Evolutionary conservation across 208 protist species (phyloP).

Genomic region (Trypanosoma conorhini): DNA sequence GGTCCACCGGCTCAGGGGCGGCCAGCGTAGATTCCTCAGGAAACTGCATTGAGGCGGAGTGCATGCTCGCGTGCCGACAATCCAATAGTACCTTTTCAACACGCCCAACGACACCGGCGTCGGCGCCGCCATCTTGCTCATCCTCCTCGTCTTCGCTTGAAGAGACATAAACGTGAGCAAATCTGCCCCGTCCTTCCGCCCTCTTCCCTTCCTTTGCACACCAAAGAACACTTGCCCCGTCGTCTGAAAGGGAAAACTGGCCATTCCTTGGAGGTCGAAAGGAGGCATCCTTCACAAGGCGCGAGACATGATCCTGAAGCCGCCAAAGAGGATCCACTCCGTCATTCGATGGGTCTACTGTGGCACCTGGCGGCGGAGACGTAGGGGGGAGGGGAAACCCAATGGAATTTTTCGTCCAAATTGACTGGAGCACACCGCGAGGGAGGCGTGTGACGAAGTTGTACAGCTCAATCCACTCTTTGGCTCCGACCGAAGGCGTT

Average conservation of each 20-base stretch:
- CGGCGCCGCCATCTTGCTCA: not conserved
- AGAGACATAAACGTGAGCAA: conserved; percentile 4
- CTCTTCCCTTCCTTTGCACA: not conserved
- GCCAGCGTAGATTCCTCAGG: conserved; percentile 2
- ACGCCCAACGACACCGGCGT: conserved; percentile 3
- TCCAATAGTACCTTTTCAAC: conserved; percentile 22
- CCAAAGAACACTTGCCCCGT: conserved; percentile 11
- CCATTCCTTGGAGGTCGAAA: not conserved
- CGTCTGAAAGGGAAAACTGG: conserved; percentile 6
- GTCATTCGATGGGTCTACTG: not conserved
- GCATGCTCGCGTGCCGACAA: conserved; percentile 5
- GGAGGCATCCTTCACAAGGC: conserved; percentile 8
- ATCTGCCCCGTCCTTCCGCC: not conserved
- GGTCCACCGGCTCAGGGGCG: not conserved
- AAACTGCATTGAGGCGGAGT: conserved; percentile 16
- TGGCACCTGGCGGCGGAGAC: not conserved
- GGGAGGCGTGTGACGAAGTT: conserved; percentile 18
- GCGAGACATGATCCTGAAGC: conserved; percentile 10
- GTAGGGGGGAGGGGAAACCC: not conserved
- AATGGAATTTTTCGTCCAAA: conserved; percentile 1
- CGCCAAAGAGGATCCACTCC: not conserved
- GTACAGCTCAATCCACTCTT: conserved; percentile 20
- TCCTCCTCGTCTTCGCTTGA: conserved; percentile 28
- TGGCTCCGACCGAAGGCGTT: not conserved
- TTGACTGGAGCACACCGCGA: not conserved